These are phyloP conservation scores for Chaetomium sp. DNA, from an alignment of 2,329 filamentous ascomycete genomes.

Conservation along the genomic window DNA sequence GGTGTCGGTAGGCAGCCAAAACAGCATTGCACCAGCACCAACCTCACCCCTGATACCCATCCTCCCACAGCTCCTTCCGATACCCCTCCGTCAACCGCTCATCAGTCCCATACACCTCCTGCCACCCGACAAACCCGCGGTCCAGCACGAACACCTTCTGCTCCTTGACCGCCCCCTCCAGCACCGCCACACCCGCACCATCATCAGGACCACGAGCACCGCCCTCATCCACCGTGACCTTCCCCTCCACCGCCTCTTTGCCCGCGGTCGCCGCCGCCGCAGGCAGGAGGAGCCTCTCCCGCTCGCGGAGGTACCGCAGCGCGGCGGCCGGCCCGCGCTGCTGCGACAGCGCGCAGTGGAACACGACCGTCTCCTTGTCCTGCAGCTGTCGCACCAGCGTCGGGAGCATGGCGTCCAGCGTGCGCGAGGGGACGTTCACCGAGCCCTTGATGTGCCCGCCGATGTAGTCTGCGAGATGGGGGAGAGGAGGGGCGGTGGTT, in stretches of 20 bases:
- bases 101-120: conserved; percentile 79
- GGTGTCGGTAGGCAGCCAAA: too few species aligned
- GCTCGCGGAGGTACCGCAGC: conserved; percentile 73
- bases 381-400: conserved; percentile 78
- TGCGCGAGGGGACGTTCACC: conserved; percentile 71
- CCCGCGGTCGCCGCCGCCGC: conserved; percentile 35
- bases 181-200: conserved; percentile 30
- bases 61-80: conserved; percentile 80
- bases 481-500: background rate
- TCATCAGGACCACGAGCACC: conserved; percentile 32
- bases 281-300: too few species aligned
- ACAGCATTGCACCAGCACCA: background rate
- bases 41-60: conserved; percentile 48
- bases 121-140: conserved; percentile 85
- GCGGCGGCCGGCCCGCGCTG: conserved; percentile 86
- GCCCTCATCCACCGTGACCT: conserved; percentile 30
- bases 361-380: conserved; percentile 81
- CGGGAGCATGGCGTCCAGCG: conserved; percentile 75
- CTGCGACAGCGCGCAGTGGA: conserved; percentile 92
- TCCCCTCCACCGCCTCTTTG: conserved; percentile 33
- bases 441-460: conserved; percentile 85
- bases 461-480: conserved; percentile 66
- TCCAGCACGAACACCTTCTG: conserved; percentile 84
- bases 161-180: conserved; percentile 33
- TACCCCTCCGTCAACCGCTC: conserved; percentile 80